Evolutionary conservation across 2,329 filamentous ascomycete genomes (phyloP), one percentile per base, ranked within the genome.

Genomic region (Colletotrichum tamarilloi): DNA sequence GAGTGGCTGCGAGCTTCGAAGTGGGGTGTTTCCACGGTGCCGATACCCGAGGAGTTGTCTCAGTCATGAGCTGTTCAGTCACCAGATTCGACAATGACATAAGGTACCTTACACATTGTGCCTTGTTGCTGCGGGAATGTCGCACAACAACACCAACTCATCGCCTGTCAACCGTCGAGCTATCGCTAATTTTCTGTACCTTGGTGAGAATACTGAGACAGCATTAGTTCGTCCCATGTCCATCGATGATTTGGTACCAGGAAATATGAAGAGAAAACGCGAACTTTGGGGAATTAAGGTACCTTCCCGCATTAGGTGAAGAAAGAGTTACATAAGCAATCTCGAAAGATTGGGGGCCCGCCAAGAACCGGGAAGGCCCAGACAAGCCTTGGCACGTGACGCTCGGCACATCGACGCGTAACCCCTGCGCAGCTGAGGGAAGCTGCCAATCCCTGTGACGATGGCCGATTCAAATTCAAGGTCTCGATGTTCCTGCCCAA

Each of bases 381-480:
- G 35, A 57, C 67, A 53, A 53, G 71, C 19, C 67, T 70, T 73
- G 67, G 67, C 71, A 71, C 71, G 71, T 73, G 71, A 73, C 62
- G 56, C 22, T 70, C 60, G 59, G 67, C 60, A 65, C 35, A 60
- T 56, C n/a, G 67, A 73, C 67, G 71, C 71, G 71, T 73, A 71
- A 58, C 60, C 55, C 64, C 64, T 67, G 11, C 22, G 8, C 57
- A 42, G 56, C 53, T 69, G 58, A 46, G n/a, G 42, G 52, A 28
- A 22, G 62, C 55, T 38, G 63, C 42, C 19, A 42, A 28, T 42
- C 62, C 57, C 11, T n/a, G n/a, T 19, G 26, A 22, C 42, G 62
- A 66, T 66, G 42, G 42, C 55, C 67, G 67, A 38, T 28, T 70
- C 38, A 49, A 30, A 38, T 28, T 70, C 38, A 49, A 30, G 12